A percentile compares a stretch with the other conserved stretches of the same genome.
These are phyloP conservation scores for Mycena albidolilacea DNA, from an alignment of 768 basidiomycete species.

Conservation along the genomic window DNA sequence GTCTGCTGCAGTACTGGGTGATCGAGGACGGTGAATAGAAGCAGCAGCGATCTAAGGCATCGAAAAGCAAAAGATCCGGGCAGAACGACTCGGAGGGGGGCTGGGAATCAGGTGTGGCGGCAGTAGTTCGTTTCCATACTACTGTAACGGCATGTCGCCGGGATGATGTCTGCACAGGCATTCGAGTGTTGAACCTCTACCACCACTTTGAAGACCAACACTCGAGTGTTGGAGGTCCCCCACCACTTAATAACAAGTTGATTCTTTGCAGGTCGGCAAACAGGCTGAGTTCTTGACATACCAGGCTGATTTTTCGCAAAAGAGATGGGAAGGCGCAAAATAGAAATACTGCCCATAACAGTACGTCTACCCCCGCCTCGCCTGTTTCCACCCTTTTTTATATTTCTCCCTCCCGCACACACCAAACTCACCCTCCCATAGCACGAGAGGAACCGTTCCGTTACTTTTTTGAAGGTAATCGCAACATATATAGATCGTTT, in stretches of 20 bases:
- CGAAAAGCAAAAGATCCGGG: conserved; percentile 27
- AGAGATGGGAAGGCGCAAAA: conserved; percentile 57
- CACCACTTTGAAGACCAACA: conserved; percentile 1
- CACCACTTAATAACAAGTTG: too few species aligned
- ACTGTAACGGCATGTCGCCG: conserved; percentile 29
- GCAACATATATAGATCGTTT: conserved; percentile 35
- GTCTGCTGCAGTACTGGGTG: neutral
- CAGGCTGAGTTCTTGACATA: too few species aligned
- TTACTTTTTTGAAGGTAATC: conserved; percentile 82
- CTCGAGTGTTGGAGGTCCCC: too few species aligned
- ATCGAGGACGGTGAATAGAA: conserved; percentile 31
- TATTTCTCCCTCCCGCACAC: too few species aligned
- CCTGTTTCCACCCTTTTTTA: too few species aligned
- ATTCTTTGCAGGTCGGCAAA: too few species aligned
- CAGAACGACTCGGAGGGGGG: conserved; percentile 17
- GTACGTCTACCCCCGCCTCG: conserved; percentile 55
- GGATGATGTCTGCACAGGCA: conserved; percentile 42
- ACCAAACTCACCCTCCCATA: conserved; percentile 35
- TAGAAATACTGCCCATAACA: conserved; percentile 82
- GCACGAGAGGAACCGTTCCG: conserved; percentile 84
- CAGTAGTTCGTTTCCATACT: conserved; percentile 37
- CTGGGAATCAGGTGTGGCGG: conserved; percentile 29
- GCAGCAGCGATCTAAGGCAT: conserved; percentile 24
- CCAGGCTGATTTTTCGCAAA: too few species aligned
- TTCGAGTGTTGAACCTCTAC: conserved; percentile 34